Base-by-base conservation (phyloP, 2,329 filamentous ascomycete species). In the Ceratocystis destructans region DNA sequence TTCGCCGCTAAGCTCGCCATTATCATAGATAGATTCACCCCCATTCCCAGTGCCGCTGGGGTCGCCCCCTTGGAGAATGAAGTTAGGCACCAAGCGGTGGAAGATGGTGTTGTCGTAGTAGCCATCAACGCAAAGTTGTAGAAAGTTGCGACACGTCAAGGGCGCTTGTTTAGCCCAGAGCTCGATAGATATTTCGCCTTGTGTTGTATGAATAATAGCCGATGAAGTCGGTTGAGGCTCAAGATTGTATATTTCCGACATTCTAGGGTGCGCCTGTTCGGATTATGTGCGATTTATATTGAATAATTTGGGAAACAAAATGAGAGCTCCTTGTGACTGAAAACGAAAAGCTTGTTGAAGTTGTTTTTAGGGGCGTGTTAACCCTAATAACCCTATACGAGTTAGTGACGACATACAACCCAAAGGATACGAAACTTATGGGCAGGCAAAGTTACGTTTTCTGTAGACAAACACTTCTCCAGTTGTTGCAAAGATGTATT, bases 81-180 rank as follows among this genome's bases (percentile, higher is more conserved):
- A 99, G 64, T 88, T 89, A 0, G 92, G 90, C 0, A 96, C 87
- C 5, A 97, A 81, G 28, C 94, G 89, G 77, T 99, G 94, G 77
- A 99, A 99, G 69, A 94, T 87, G 0, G 92, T 96, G 73, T 87
- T 86, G 72, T 90, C 87, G 79, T 97, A 99, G 79, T 97, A 97
- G 71, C 91, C 91, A 74, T 99, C 92, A 71, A 96, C 83, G 73
- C 90, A 94, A 73, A 92, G 87, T 75, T 99, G 94, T 46, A 99
- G 82, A 76, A 99, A 99, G 78, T 96, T 97, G 71, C 93, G 90
- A 73, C 87, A 91, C 31, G 94, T 88, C 69, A 96, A 81, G 7
- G 94, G 94, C 0, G 90, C 88, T 76, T 99, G 94, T 73, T 94
- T 94, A 20, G 92, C 92, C 79, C 96, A 99, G 67, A 99, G 86